phyloP scores from a whole-genome alignment of 495 filamentous ascomycete species.

The Lasiosphaeria ovina region DNA sequence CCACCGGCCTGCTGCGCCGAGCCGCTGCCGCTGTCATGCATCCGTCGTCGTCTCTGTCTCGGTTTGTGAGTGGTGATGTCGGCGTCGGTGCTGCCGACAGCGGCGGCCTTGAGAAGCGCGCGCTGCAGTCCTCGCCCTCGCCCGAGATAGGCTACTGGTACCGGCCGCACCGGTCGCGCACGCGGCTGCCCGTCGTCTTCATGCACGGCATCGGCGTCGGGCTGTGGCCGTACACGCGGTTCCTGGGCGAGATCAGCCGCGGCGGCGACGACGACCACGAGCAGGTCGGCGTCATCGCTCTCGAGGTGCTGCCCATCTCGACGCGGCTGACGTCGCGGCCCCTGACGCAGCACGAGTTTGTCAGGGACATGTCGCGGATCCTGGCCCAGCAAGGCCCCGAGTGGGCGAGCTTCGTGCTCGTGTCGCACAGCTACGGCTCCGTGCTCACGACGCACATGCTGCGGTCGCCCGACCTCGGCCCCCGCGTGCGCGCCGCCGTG shows the following conservation, averaged over 20 bases:
- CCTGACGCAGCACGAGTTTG: constrained; percentile 46
- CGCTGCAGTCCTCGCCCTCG: constrained; percentile 35
- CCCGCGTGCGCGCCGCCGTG: constrained; percentile 47
- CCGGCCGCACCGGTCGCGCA: constrained; percentile 56
- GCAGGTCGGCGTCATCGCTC: constrained; percentile 59
- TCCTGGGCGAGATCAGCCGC: constrained; percentile 51
- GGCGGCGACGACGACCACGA: constrained; percentile 24
- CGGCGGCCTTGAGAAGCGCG: constrained; percentile 21
- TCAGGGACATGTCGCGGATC: constrained; percentile 51
- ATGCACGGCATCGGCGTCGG: constrained; percentile 72
- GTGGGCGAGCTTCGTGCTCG: constrained; percentile 52
- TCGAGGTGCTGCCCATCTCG: constrained; percentile 63
- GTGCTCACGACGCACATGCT: constrained; percentile 63
- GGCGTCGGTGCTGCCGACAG: not conserved
- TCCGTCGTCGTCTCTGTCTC: constrained; percentile 22
- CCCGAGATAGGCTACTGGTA: constrained; percentile 61
- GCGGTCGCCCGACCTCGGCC: constrained; percentile 37
- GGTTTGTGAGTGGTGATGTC: too few relatives aligned
- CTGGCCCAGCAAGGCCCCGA: constrained; percentile 45
- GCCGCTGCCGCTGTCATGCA: constrained; percentile 43
- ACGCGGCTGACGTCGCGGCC: constrained; percentile 56
- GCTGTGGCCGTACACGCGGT: constrained; percentile 58
- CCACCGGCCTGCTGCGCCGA: constrained; percentile 24
- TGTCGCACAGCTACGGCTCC: constrained; percentile 62
- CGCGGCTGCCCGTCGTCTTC: constrained; percentile 58